These are phyloP conservation scores for Pichia sp. DNA, from an alignment of 1,139 yeast genomes.

Conservation along the genomic window DNA sequence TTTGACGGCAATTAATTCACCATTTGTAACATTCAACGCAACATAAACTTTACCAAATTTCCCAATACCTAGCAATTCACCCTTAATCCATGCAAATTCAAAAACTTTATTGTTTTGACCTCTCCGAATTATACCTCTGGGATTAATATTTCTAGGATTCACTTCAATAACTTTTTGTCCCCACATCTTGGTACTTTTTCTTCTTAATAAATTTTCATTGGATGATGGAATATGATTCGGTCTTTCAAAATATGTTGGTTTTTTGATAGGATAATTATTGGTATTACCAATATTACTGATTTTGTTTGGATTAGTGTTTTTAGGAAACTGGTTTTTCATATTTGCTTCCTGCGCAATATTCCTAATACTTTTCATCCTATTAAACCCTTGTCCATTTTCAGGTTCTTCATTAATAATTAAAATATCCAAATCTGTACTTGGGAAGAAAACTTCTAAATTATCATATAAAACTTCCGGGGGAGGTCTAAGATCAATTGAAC, in stretches of 20 bases:
- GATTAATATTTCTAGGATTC: slow-evolving; percentile 31
- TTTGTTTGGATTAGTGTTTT: too few species aligned
- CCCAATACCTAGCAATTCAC: slow-evolving; percentile 94
- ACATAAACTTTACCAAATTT: slow-evolving; percentile 94
- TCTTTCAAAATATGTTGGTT: background rate
- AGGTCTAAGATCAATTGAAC: slow-evolving; percentile 65
- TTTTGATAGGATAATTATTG: background rate
- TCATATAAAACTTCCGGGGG: slow-evolving; percentile 91
- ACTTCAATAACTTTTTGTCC: slow-evolving; percentile 91
- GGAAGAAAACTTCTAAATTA: slow-evolving; percentile 86
- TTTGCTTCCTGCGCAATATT: slow-evolving; percentile 90
- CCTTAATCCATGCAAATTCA: slow-evolving; percentile 96
- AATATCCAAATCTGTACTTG: slow-evolving; percentile 84
- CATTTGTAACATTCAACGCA: slow-evolving; percentile 91
- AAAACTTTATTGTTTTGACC: slow-evolving; percentile 63
- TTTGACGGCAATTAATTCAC: slow-evolving; percentile 98
- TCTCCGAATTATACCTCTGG: slow-evolving; percentile 27
- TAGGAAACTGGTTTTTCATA: slow-evolving; percentile 33
- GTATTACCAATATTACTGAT: background rate
- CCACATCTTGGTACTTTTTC: slow-evolving; percentile 95
- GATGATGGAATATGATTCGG: background rate
- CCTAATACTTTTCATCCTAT: slow-evolving; percentile 79
- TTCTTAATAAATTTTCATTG: slow-evolving; percentile 34
- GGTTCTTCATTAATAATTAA: slow-evolving; percentile 72
- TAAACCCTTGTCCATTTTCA: slow-evolving; percentile 15